Base-by-base conservation (phyloP, 495 filamentous ascomycete genomes). In the Rostrohypoxylon terebratum region DNA sequence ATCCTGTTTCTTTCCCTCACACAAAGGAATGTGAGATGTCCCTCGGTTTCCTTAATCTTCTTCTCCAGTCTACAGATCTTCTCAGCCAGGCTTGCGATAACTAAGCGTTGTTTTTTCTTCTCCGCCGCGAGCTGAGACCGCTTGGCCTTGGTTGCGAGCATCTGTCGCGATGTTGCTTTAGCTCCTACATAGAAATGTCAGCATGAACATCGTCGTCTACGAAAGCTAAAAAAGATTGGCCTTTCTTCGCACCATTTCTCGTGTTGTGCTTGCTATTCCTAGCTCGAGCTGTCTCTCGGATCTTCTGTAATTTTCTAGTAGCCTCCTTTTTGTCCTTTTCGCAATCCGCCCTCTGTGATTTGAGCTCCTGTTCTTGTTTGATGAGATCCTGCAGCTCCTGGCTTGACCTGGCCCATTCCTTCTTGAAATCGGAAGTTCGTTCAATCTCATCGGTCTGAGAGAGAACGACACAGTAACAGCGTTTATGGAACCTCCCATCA, bases 21-120 rank as follows among this genome's bases (percentile, higher is more conserved):
- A 16, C 54, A 58, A 33, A 58, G 31, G 16, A 36, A 58, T 13
- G 5, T 20, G 20, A 58, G 21, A 21, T 58, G n/a, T 33, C 54
- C 2, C 10, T 31, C 10, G 18, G 6, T 11, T 20, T 28, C 31
- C 18, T 2, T n/a, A 14, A 57, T 20, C 4, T 57, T 7, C 21
- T 57, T 10, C 3, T 57, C 31, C 7, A 36, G 13, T 13, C 5
- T 2, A 10, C 11, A 2, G 0, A 36, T 0, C 7, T 38, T 9
- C 33, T 8, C 4, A 4, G 4, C 33, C 33, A 34, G 34, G 9
- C 34, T 8, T 38, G 34, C 7, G 11, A 38, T 8, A n/a, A n/a
- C n/a, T 38, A 10, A 10, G 11, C 34, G 34, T 38, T 38, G 34
- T n/a, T n/a, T n/a, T n/a, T n/a, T n/a, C n/a, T n/a, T n/a, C n/a